Evolutionary conservation across 1,139 yeast genomes (phyloP).

Genomic region (Protomyces pachydermus): DNA sequence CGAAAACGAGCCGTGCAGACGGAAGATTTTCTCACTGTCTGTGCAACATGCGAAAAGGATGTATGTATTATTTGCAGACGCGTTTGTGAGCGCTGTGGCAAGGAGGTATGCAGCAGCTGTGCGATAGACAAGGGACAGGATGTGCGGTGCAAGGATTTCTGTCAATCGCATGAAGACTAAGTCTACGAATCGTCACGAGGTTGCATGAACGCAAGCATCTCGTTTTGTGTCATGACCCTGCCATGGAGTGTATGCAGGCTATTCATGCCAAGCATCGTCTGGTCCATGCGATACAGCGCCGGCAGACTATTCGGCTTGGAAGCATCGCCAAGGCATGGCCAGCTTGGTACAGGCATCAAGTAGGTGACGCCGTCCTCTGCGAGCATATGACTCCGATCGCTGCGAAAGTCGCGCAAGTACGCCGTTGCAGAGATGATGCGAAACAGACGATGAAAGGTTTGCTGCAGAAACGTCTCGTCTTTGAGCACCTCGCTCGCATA

Average conservation of each 20-base stretch:
- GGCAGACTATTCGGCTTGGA: neutral
- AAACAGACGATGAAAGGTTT: neutral
- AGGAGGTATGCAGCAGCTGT: conserved; percentile 5
- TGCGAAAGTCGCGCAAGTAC: conserved; percentile 3
- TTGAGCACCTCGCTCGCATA: conserved; percentile 3
- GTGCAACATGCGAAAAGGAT: neutral
- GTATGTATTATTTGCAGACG: conserved; percentile 9
- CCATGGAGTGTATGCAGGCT: neutral
- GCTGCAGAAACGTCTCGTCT: neutral
- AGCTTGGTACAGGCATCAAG: neutral
- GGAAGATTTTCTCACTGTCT: neutral
- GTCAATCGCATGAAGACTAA: neutral
- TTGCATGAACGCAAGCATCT: neutral
- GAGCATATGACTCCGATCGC: conserved; percentile 21
- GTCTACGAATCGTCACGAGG: too few relatives aligned
- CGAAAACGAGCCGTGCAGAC: neutral
- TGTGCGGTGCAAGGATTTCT: conserved; percentile 2
- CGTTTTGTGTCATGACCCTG: neutral
- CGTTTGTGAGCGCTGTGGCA: conserved; percentile 8
- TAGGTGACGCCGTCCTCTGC: neutral
- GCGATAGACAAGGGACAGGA: conserved; percentile 8
- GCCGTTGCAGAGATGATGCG: conserved; percentile 8
- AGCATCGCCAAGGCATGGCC: conserved; percentile 2
- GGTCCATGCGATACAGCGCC: neutral
- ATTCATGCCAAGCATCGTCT: neutral